phyloP scores from a whole-genome alignment of 129 eudicot genomes.

The Flaveria ramosissima region DNA sequence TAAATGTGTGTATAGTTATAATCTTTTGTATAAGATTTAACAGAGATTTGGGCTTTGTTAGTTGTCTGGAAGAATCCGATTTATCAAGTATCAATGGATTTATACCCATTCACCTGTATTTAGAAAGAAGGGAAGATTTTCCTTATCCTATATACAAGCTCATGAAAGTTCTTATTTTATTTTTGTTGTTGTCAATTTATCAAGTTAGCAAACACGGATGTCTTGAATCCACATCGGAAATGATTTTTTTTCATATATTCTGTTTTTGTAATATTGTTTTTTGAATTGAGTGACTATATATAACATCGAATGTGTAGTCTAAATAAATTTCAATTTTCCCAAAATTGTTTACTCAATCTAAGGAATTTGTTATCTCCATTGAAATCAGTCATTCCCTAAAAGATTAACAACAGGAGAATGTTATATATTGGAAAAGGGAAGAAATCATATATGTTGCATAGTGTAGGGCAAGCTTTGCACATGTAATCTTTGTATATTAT shows the following conservation, averaged over 20 bases:
- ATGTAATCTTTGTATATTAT: conserved; percentile 10
- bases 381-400: background rate
- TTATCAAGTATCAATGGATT: background rate
- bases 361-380: background rate
- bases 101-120: background rate
- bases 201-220: background rate
- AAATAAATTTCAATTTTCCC: background rate
- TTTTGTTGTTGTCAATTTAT: background rate
- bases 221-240: background rate
- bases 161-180: background rate
- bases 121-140: background rate
- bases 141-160: background rate
- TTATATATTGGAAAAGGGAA: too few relatives aligned
- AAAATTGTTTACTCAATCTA: background rate
- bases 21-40: background rate
- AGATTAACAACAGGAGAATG: too few relatives aligned
- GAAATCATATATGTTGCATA: background rate
- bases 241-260: background rate
- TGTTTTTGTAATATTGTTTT: background rate
- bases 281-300: background rate
- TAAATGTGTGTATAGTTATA: background rate
- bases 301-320: background rate
- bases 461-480: conserved; percentile 1
- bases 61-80: conserved; percentile 11
- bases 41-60: conserved; percentile 4